Evolutionary conservation across 352 stramenopile species (phyloP), one percentile per base, ranked within the genome.

Genomic region (Pythium dissotocum): DNA sequence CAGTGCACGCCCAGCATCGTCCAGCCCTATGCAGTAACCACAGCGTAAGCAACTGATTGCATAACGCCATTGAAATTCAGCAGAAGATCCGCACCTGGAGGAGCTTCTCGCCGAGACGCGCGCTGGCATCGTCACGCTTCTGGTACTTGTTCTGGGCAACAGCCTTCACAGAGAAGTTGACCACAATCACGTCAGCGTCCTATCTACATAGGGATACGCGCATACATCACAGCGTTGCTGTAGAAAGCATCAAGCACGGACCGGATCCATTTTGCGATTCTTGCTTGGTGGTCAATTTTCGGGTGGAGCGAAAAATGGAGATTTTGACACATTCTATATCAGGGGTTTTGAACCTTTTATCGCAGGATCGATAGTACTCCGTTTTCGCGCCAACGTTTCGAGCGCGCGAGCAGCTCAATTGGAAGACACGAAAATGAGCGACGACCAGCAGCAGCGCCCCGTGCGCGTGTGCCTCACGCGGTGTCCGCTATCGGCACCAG

Each of bases 51-150:
- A n/a, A n/a, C n/a, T n/a, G 21, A 30, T 5, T 14, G 44, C 21
- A n/a, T 10, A 32, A 52, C 44, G 7, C 44, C 44, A 52, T n/a
- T 32, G 3, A 52, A 42, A 42, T 42, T 5, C 38, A n/a, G 38
- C 6, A 21, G n/a, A 21, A 18, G 13, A 32, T 9, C 38, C 61
- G 10, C 21, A 91, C 83, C 76, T 91, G 86, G 35, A 94, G 75
- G 73, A 94, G 89, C 68, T 93, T 93, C 71, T 94, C 81, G 65
- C 82, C 85, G 58, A 94, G 73, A 12, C 85, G 71, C 54, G 82
- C 78, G 74, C 84, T 94, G 35, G 87, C 82, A 60, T 92, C 83
- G 69, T 94, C 85, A 30, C 83, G 81, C 60, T 85, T 87, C 77
- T 85, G 75, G 67, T 85, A 82, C 67, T 81, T 84, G 55, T 56